phyloP scores from a whole-genome alignment of 495 filamentous ascomycete genomes.

The Lepraria neglecta region DNA sequence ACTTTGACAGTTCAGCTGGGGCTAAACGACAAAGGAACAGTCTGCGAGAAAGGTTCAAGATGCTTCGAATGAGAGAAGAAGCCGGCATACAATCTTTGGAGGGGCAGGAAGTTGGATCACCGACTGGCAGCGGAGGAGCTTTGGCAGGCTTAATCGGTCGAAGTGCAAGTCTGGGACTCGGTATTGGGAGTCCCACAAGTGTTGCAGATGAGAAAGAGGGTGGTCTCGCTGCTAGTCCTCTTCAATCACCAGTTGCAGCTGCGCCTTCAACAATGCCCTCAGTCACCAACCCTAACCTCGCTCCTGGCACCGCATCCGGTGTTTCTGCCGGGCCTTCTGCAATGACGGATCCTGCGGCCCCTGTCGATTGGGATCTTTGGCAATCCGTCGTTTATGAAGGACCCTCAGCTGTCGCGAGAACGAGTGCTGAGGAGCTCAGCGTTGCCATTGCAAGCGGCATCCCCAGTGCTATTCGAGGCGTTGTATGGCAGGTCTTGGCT shows the following conservation, averaged over 20 bases:
- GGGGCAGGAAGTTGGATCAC: conserved; percentile 41
- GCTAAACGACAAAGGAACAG: conserved; percentile 55
- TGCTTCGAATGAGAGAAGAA: conserved; percentile 75
- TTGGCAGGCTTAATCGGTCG: conserved; percentile 41
- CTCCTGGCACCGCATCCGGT: conserved; percentile 78
- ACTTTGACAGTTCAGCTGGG: conserved; percentile 43
- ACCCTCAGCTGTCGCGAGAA: conserved; percentile 72
- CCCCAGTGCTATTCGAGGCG: conserved; percentile 86
- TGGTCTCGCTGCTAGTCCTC: conserved; percentile 26
- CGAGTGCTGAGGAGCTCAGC: conserved; percentile 81
- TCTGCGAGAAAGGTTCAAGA: conserved; percentile 79
- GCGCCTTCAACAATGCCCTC: conserved; percentile 43
- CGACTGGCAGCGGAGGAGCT: conserved; percentile 32
- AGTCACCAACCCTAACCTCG: conserved; percentile 53
- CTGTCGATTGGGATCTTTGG: conserved; percentile 97
- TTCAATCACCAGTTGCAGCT: conserved; percentile 32
- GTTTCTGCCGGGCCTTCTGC: conserved; percentile 64
- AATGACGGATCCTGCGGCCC: conserved; percentile 52
- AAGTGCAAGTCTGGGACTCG: conserved; percentile 43
- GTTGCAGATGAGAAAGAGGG: conserved; percentile 52
- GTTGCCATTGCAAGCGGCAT: conserved; percentile 89
- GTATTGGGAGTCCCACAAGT: conserved; percentile 50
- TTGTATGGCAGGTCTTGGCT: conserved; percentile 95
- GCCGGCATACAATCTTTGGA: conserved; percentile 47
- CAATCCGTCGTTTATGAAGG: conserved; percentile 92